Base-by-base conservation (phyloP, 805 yeast genomes). In the Zygoascus flipseniorum region DNA sequence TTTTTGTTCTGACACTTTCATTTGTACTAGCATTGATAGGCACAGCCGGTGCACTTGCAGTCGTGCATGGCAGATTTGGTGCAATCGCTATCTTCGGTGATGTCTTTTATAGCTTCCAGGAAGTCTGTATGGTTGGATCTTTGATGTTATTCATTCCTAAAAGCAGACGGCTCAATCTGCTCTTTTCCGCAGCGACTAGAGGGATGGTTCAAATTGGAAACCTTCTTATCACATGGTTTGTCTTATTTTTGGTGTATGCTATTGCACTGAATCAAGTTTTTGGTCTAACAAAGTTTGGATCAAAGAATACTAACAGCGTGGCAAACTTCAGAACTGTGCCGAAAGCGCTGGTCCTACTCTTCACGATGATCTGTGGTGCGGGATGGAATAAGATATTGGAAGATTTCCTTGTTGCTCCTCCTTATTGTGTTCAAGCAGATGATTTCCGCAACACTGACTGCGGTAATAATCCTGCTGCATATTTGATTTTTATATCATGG, bases 341-440 rank as follows among this genome's bases (percentile, higher is more conserved):
- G 0, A 90, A 88, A 61, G 78, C 96, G 0, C 67, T 92, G 62
- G 78, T 92, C 47, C 66, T 90, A 44, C 69, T 92, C 19, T 92
- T 92, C 70, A 77, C 89, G 56, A 80, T 85, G 74, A 86, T 95
- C 72, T 89, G 92, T 68, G 99, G 97, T 5, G 98, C 92, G 69
- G 96, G 95, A 1, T 92, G 99, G 99, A 92, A 92, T 65, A 80
- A 85, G 62, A 78, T 87, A 32, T 84, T 93, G 93, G 74, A 75
- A 44, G 98, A 92, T 66, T 84, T 79, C 63, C 74, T 82, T 0
- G 66, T 90, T 4, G 72, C 69, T 16, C 58, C 69, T 0, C 98
- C 98, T 0, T 82, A 71, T 60, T 92, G 99, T 64, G 68, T 77
- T 1, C 60, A 67, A 1, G 68, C 71, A 2, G 59, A 59, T 2